A percentile compares a stretch with the other conserved stretches of the same genome.
Conservation (phyloP, 2,329 filamentous ascomycete genomes). For the Penicillium italicum region DNA sequence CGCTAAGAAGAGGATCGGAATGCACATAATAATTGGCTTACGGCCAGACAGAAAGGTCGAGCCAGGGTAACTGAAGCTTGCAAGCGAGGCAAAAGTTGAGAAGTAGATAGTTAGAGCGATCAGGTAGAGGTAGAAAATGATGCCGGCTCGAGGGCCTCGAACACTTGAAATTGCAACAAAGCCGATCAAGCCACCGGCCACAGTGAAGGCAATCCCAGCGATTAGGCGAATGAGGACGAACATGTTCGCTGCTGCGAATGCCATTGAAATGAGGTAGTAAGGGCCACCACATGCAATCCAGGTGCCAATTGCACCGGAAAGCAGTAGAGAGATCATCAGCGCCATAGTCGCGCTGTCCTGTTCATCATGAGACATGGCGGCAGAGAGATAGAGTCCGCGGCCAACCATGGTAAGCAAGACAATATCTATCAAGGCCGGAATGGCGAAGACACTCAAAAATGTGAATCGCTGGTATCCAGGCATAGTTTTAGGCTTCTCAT, state of each 20-base stretch:
- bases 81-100: slow-evolving; percentile 53
- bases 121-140: slow-evolving; percentile 60
- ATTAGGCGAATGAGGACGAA: slow-evolving; percentile 53
- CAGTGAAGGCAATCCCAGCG: slow-evolving; percentile 49
- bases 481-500: slow-evolving; percentile 44
- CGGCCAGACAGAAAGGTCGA: slow-evolving; percentile 58
- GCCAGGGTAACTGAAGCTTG: slow-evolving; percentile 53
- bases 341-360: slow-evolving; percentile 55
- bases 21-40: slow-evolving; percentile 52
- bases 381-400: slow-evolving; percentile 59
- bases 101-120: slow-evolving; percentile 58
- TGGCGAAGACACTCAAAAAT: slow-evolving; percentile 59
- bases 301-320: slow-evolving; percentile 59
- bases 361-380: slow-evolving; percentile 51
- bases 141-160: slow-evolving; percentile 45
- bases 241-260: slow-evolving; percentile 55
- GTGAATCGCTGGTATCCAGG: slow-evolving; percentile 52
- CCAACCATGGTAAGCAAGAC: slow-evolving; percentile 57
- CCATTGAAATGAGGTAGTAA: slow-evolving; percentile 59
- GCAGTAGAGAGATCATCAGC: slow-evolving; percentile 56
- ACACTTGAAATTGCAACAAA: slow-evolving; percentile 50
- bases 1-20: slow-evolving; percentile 56
- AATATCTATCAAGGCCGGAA: slow-evolving; percentile 61
- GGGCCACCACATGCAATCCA: slow-evolving; percentile 62
- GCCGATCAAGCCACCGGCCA: slow-evolving; percentile 53